These are phyloP conservation scores for Linnemannia exigua DNA, from an alignment of 192 early-diverging fungal genomes.

Conservation along the genomic window DNA sequence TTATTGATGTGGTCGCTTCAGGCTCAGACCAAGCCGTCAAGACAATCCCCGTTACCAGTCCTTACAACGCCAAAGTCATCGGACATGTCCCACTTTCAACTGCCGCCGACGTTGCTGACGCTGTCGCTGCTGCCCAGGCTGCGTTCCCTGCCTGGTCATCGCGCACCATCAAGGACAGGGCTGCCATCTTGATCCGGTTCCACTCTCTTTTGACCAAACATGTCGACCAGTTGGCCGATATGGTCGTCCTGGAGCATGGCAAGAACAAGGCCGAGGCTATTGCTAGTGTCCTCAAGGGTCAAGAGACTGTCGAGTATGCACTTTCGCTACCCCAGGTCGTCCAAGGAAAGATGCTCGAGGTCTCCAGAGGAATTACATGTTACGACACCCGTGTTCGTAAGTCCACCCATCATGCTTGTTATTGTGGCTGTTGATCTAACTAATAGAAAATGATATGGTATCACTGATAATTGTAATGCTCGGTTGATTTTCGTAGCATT, in stretches of 20 bases:
- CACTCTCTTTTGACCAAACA: slow-evolving; percentile 69
- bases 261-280: slow-evolving; percentile 82
- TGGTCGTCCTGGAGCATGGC: slow-evolving; percentile 85
- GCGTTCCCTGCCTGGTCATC: slow-evolving; percentile 71
- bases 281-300: slow-evolving; percentile 81
- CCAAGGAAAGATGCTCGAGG: slow-evolving; percentile 73
- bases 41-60: slow-evolving; percentile 66
- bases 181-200: slow-evolving; percentile 71
- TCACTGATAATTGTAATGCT: background rate
- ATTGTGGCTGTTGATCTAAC: background rate
- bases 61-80: slow-evolving; percentile 73
- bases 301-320: slow-evolving; percentile 87
- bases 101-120: slow-evolving; percentile 68
- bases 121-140: slow-evolving; percentile 68
- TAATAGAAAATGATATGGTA: background rate
- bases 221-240: slow-evolving; percentile 74
- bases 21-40: background rate
- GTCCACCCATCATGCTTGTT: background rate
- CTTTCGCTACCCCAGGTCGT: slow-evolving; percentile 74
- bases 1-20: slow-evolving; percentile 27
- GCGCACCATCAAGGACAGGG: slow-evolving; percentile 80
- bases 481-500: slow-evolving; percentile 56
- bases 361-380: slow-evolving; percentile 77
- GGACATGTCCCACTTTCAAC: slow-evolving; percentile 73
- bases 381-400: slow-evolving; percentile 70